A percentile compares a stretch with the other conserved stretches of the same genome.
phyloP scores from a whole-genome alignment of 2,329 filamentous ascomycete genomes.

The Trichoderma simmonsii region DNA sequence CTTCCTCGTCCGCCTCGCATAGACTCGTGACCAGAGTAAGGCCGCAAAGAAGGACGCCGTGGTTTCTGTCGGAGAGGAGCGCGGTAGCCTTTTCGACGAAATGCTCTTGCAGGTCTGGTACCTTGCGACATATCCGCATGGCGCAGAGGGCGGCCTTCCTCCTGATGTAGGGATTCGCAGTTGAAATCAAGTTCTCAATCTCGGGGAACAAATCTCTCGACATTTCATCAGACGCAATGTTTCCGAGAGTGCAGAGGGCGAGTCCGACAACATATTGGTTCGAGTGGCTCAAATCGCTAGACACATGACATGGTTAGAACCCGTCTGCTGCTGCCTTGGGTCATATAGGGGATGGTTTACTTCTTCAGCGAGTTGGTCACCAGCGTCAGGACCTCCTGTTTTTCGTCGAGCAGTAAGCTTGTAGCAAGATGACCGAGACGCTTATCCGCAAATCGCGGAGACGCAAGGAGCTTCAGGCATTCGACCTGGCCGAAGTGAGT shows the following conservation, averaged over 20 bases:
- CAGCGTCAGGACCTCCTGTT: slow-evolving; percentile 93
- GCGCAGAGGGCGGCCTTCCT: slow-evolving; percentile 97
- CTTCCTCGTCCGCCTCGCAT: slow-evolving; percentile 91
- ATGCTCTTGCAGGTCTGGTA: slow-evolving; percentile 94
- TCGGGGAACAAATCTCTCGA: slow-evolving; percentile 94
- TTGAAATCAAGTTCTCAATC: slow-evolving; percentile 87
- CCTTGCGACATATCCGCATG: slow-evolving; percentile 98
- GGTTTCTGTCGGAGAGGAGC: slow-evolving; percentile 87
- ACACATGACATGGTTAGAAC: neutral
- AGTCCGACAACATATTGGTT: slow-evolving; percentile 99
- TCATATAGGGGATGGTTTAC: slow-evolving; percentile 48
- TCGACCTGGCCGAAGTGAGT: slow-evolving; percentile 99
- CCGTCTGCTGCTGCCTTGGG: neutral
- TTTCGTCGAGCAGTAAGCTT: slow-evolving; percentile 94
- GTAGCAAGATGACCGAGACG: slow-evolving; percentile 92
- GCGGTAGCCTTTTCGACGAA: slow-evolving; percentile 92
- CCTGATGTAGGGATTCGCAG: slow-evolving; percentile 96
- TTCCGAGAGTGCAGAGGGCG: slow-evolving; percentile 91
- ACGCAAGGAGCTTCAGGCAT: slow-evolving; percentile 95
- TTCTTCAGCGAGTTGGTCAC: slow-evolving; percentile 98
- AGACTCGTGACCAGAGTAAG: slow-evolving; percentile 87
- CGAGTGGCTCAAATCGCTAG: slow-evolving; percentile 88
- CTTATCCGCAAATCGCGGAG: slow-evolving; percentile 96
- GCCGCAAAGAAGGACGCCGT: slow-evolving; percentile 90
- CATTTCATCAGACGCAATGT: slow-evolving; percentile 98